A percentile compares a stretch with the other conserved stretches of the same genome.
Conservation (phyloP, 768 basidiomycete genomes). For the Antrodiella citrinella region DNA sequence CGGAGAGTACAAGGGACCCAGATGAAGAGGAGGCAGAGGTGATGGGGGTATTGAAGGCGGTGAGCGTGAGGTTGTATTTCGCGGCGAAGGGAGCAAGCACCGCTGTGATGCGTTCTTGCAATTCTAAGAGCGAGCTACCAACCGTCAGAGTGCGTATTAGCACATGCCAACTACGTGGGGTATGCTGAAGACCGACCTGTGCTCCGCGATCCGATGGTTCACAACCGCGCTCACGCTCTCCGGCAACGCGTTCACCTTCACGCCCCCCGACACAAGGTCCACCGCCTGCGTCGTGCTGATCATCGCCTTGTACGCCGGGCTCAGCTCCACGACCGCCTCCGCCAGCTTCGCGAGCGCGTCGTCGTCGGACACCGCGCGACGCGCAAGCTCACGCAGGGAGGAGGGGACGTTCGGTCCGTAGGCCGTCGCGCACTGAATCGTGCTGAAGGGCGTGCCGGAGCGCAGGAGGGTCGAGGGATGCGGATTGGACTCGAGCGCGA, state of each 20-base stretch:
- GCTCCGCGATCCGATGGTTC: constrained; percentile 57
- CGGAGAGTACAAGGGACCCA: constrained; percentile 30
- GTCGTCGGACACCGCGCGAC: constrained; percentile 39
- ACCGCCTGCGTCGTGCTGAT: constrained; percentile 72
- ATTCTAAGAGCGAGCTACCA: constrained; percentile 25
- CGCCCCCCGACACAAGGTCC: constrained; percentile 41
- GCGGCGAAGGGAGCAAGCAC: constrained; percentile 22
- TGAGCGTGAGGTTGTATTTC: constrained; percentile 32
- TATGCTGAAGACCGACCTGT: no score
- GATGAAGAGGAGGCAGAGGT: constrained; percentile 17
- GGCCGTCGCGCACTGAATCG: constrained; percentile 58
- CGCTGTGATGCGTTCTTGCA: constrained; percentile 22
- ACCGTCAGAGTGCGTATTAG: no score
- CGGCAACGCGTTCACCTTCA: constrained; percentile 60
- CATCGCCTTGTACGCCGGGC: constrained; percentile 33
- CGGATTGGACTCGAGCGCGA: constrained; percentile 62
- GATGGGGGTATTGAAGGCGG: constrained; percentile 31
- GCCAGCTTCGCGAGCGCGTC: constrained; percentile 45
- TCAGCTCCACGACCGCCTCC: constrained; percentile 28
- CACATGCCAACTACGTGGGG: no score
- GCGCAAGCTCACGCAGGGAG: constrained; percentile 38
- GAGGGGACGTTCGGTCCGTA: constrained; percentile 49
- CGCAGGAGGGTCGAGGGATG: constrained; percentile 42
- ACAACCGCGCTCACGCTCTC: constrained; percentile 63
- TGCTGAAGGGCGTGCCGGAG: constrained; percentile 48